These are phyloP conservation scores for Clitoria ternatea DNA, from an alignment of 306 rosid genomes.

Conservation along the genomic window DNA sequence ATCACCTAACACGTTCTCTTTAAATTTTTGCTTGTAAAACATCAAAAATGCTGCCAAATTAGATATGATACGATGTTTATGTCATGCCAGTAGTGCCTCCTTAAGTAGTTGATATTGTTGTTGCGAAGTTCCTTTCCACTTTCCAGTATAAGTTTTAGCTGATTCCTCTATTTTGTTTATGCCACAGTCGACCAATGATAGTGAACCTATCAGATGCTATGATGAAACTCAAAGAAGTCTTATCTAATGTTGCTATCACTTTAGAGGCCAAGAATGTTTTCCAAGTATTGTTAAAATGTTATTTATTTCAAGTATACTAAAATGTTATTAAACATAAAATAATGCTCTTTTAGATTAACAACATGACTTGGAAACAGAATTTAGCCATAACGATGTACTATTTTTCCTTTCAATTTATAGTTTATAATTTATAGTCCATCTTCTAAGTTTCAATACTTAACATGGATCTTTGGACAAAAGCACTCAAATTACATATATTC, in stretches of 20 bases:
- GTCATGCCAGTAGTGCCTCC: too few relatives aligned
- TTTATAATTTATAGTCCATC: too few relatives aligned
- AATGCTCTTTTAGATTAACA: too few relatives aligned
- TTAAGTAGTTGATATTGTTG: background rate
- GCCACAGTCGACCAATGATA: constrained; percentile 88
- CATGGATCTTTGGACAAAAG: background rate
- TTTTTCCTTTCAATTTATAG: background rate
- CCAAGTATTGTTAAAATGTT: constrained; percentile 42
- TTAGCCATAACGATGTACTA: background rate
- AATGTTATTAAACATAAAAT: too few relatives aligned
- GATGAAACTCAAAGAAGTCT: constrained; percentile 63
- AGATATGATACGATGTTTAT: too few relatives aligned
- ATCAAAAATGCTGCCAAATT: too few relatives aligned
- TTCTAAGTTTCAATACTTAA: background rate
- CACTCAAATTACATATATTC: background rate
- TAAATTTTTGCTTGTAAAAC: too few relatives aligned
- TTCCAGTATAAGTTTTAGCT: constrained; percentile 5
- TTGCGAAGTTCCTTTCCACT: background rate
- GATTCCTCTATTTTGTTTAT: constrained; percentile 22
- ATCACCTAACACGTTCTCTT: too few relatives aligned
- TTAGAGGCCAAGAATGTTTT: constrained; percentile 56
- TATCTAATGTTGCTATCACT: constrained; percentile 41
- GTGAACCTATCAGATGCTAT: constrained; percentile 93
- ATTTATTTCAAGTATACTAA: constrained; percentile 5
- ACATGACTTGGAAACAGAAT: constrained; percentile 8